Evolutionary conservation across 257 asterid species (phyloP).

Genomic region (Scutellaria barbata): DNA sequence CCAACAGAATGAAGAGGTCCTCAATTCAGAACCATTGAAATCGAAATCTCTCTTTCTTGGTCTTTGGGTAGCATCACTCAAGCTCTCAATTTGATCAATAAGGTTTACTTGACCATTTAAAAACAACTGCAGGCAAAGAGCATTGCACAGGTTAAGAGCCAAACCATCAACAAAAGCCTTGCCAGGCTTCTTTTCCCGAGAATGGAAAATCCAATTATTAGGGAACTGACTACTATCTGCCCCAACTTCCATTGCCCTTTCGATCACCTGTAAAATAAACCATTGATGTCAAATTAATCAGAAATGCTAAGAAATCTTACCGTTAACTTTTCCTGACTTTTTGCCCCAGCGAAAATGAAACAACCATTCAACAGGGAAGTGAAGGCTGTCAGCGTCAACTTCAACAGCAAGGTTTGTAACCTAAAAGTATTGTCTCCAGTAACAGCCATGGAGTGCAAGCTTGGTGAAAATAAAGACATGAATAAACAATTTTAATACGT

Average conservation of each 20-base stretch:
- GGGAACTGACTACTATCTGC: conserved; percentile 96
- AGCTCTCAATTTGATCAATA: conserved; percentile 22
- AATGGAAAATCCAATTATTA: conserved; percentile 90
- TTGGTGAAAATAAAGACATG: conserved; percentile 22
- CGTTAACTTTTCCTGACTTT: conserved; percentile 87
- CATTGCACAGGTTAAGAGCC: conserved; percentile 66
- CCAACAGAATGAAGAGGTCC: conserved; percentile 17
- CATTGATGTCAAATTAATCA: conserved; percentile 49
- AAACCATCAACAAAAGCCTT: conserved; percentile 93
- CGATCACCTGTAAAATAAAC: conserved; percentile 78
- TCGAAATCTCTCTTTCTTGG: neutral
- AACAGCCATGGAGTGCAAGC: conserved; percentile 44
- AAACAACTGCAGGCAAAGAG: conserved; percentile 36
- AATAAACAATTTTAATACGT: conserved; percentile 26
- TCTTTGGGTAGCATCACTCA: conserved; percentile 22
- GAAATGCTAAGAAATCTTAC: conserved; percentile 56
- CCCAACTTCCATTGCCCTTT: conserved; percentile 84
- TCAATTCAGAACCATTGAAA: conserved; percentile 9
- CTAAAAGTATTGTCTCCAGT: conserved; percentile 65
- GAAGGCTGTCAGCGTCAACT: conserved; percentile 86
- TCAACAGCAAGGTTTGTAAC: conserved; percentile 75
- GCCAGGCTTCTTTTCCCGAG: conserved; percentile 93
- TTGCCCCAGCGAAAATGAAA: conserved; percentile 99
- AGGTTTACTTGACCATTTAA: neutral
- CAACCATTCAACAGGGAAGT: conserved; percentile 92